Base-by-base conservation (phyloP, 768 basidiomycete species). In the Hemileccinum rubropunctum region DNA sequence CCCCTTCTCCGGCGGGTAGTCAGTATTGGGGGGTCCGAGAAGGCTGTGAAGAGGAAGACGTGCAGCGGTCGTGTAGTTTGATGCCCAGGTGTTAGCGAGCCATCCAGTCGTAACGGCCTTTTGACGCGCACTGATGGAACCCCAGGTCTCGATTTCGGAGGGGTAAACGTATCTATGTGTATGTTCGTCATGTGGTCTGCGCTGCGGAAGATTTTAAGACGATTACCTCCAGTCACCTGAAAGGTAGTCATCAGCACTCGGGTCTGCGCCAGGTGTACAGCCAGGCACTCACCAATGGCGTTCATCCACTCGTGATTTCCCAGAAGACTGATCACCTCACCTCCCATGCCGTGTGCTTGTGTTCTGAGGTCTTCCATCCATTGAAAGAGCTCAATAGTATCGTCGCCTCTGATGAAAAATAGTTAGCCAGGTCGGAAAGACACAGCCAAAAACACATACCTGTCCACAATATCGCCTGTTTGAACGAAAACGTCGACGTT, bases 251-350 rank as follows among this genome's bases (percentile, higher is more conserved):
- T 61, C 41, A 57, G 34, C 1, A 52, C 57, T 6, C 50, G 35
- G 2, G 42, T 48, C 18, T 47, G 42, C 47, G 18, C 42, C 17
- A 39, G 42, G 23, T 38, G 45, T 41, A 53, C 45, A 32, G 23
- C 23, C 15, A 33, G 21, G 33, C 15, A 53, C 68, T 18, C 57
- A 86, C 88, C 88, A 51, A 91, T 84, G 13, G 80, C 83, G 57
- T 95, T 95, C 92, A 98, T 97, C 76, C 86, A 85, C 67, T 98
- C 97, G 58, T 99, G 97, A 66, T 99, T 99, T 21, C 97, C 97
- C 30, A 98, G 72, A 47, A 91, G 78, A 12, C 80, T 83, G 28
- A 95, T 63, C 13, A 99, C 76, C 4, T 75, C 77, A 2, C 91
- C 94, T 4, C 91, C 91, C 13, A 67, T 72, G 0, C 71, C 69